These are phyloP conservation scores for Cladorrhinum sp. DNA, from an alignment of 2,329 filamentous ascomycete genomes.

Conservation along the genomic window DNA sequence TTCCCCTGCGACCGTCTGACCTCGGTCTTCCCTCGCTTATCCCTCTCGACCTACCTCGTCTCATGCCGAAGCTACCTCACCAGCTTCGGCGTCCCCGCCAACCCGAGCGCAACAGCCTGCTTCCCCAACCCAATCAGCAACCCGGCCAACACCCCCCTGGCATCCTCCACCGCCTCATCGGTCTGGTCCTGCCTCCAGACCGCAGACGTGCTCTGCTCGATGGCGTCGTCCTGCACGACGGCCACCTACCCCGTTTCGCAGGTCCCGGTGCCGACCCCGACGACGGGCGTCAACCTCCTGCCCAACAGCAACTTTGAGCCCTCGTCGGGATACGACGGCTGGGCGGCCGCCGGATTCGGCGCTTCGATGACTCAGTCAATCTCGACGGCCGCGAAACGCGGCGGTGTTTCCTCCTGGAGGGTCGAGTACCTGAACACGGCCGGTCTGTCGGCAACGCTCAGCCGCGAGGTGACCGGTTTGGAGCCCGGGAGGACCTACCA, in stretches of 20 bases:
- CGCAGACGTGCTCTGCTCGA: not conserved
- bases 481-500: not conserved
- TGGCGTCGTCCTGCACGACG: not conserved
- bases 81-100: not conserved
- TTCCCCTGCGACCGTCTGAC: not conserved
- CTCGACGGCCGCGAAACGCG: not conserved
- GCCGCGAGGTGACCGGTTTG: not conserved
- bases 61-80: not conserved
- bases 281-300: not conserved
- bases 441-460: not conserved
- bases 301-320: not conserved
- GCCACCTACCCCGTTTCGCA: conserved; percentile 1
- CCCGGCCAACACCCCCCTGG: not conserved
- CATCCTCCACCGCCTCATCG: not conserved
- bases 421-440: not conserved
- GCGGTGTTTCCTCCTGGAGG: not conserved
- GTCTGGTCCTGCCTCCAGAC: conserved; percentile 1
- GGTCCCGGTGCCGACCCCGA: not conserved
- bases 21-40: not conserved
- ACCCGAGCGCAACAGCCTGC: not conserved
- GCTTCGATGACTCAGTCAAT: not conserved
- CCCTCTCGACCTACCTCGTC: not conserved
- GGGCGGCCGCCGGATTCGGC: not conserved
- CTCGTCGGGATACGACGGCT: not conserved
- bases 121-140: not conserved